Percentiles rank a stretch among this genome's conserved stretches.
Conservation (phyloP, 78 protist species). For the Capsaspora owczarzaki region DNA sequence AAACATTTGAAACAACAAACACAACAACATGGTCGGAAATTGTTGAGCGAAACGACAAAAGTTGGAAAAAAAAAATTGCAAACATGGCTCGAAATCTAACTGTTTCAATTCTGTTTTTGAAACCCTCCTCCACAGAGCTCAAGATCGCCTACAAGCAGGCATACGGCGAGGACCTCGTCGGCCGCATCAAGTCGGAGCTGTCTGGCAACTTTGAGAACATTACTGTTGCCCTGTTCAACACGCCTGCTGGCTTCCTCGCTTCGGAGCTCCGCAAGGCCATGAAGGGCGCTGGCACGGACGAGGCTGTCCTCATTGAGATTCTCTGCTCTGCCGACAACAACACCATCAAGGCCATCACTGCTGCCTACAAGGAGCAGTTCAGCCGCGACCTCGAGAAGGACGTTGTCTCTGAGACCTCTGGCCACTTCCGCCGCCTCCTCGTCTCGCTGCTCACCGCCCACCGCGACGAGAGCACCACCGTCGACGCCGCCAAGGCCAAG, state of each 20-base stretch:
- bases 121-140: no score
- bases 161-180: neutral
- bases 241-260: neutral
- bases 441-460: neutral
- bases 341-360: neutral
- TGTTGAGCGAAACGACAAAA: no score
- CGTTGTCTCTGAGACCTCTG: slow-evolving; percentile 3
- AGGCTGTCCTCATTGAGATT: neutral
- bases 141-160: neutral
- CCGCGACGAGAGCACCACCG: neutral
- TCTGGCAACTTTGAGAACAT: neutral
- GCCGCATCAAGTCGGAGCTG: neutral
- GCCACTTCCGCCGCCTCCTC: neutral
- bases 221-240: neutral
- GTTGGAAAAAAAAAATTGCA: no score
- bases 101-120: no score
- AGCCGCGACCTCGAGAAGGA: neutral
- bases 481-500: neutral
- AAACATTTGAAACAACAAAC: no score
- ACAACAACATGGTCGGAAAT: no score
- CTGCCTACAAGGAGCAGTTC: neutral
- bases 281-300: no score
- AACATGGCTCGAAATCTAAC: no score
- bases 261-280: neutral
- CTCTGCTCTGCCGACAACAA: neutral